Evolutionary conservation across 1,139 yeast genomes (phyloP).

Genomic region (Suhomyces coccinellae): DNA sequence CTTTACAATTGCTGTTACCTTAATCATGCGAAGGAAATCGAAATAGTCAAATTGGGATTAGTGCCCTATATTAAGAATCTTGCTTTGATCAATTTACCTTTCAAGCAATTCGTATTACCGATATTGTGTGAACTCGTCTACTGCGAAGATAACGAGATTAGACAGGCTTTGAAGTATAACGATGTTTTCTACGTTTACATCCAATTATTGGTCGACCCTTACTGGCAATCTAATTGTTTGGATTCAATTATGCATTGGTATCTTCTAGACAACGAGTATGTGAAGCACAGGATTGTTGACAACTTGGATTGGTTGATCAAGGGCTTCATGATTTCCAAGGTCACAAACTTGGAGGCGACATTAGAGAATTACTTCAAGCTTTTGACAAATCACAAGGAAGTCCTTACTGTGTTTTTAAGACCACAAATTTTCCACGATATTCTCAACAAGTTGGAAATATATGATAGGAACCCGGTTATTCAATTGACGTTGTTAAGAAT

Average conservation of each 20-base stretch:
- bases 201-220: conserved; percentile 54
- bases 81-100: conserved; percentile 48
- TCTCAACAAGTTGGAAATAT: conserved; percentile 27
- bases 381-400: conserved; percentile 21
- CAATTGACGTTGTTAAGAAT: conserved; percentile 39
- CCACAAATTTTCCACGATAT: conserved; percentile 31
- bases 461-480: conserved; percentile 38
- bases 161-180: conserved; percentile 37
- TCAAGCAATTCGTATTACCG: conserved; percentile 63
- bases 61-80: conserved; percentile 52
- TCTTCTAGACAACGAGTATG: conserved; percentile 27
- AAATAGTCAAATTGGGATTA: conserved; percentile 54
- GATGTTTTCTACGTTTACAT: conserved; percentile 50
- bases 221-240: conserved; percentile 70
- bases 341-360: conserved; percentile 43
- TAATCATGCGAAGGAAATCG: conserved; percentile 52
- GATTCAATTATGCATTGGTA: conserved; percentile 54
- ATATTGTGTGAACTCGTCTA: conserved; percentile 63
- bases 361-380: conserved; percentile 42
- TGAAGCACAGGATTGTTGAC: conserved; percentile 27
- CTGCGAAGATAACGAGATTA: conserved; percentile 39
- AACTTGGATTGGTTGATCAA: conserved; percentile 36
- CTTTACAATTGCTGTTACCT: conserved; percentile 60
- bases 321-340: conserved; percentile 42
- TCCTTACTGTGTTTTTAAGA: conserved; percentile 29